Conservation (phyloP, 345 rosid species). For the Corymbia maculata region DNA sequence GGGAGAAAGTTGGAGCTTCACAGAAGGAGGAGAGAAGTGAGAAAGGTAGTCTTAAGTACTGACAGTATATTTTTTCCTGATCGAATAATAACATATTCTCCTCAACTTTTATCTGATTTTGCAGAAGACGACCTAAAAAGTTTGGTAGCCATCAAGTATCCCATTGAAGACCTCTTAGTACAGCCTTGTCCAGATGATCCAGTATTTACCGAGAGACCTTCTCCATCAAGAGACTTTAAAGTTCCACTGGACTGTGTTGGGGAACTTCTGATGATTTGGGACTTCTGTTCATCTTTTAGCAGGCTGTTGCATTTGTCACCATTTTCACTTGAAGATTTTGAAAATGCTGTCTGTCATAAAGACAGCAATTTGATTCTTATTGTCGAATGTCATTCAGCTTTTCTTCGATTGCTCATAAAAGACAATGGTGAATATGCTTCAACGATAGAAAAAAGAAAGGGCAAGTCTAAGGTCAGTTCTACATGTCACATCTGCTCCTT, state of each 20-base stretch:
- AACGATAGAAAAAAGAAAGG: slow-evolving; percentile 34
- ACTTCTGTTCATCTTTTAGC: slow-evolving; percentile 81
- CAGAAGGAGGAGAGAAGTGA: slow-evolving; percentile 2
- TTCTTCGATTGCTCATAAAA: slow-evolving; percentile 56
- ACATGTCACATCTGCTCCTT: not conserved
- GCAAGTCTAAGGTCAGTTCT: slow-evolving; percentile 52
- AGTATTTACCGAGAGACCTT: slow-evolving; percentile 57
- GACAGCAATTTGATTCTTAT: slow-evolving; percentile 74
- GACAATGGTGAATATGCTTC: slow-evolving; percentile 33
- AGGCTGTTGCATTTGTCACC: slow-evolving; percentile 61
- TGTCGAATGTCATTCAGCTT: slow-evolving; percentile 75
- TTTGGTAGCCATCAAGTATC: slow-evolving; percentile 58
- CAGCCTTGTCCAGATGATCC: slow-evolving; percentile 63
- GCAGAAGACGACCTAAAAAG: slow-evolving; percentile 32
- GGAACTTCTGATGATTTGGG: slow-evolving; percentile 94
- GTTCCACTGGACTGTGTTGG: slow-evolving; percentile 72
- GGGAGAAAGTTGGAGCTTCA: slow-evolving; percentile 21
- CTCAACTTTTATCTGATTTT: slow-evolving; percentile 9
- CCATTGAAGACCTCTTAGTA: slow-evolving; percentile 84
- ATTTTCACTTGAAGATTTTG: slow-evolving; percentile 87
- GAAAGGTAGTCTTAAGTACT: not conserved
- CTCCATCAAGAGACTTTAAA: slow-evolving; percentile 70
- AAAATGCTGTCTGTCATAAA: slow-evolving; percentile 85
- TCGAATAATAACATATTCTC: not conserved
- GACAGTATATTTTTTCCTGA: not conserved